A percentile compares a stretch with the other conserved stretches of the same genome.
phyloP scores from a whole-genome alignment of 1,284 basidiomycete genomes.

The Sphagnurus paluster region DNA sequence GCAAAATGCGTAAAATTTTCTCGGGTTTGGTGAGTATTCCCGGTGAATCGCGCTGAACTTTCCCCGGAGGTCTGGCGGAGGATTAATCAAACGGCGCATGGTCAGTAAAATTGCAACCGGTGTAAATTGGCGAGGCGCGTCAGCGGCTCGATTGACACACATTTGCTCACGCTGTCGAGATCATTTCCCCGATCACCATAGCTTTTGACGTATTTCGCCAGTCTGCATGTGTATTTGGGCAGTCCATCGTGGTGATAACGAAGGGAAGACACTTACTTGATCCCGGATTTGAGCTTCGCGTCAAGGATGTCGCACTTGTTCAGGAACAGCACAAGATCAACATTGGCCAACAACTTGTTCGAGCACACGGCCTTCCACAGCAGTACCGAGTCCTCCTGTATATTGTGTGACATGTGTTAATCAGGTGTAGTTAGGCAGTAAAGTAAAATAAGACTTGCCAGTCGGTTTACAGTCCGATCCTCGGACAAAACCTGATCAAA shows the following conservation, averaged over 20 bases:
- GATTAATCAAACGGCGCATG: neutral
- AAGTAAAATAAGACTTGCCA: slow-evolving; percentile 41
- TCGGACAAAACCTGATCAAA: slow-evolving; percentile 78
- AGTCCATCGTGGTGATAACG: no score
- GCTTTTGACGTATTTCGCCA: slow-evolving; percentile 70
- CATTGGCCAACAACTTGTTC: slow-evolving; percentile 69
- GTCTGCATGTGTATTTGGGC: slow-evolving; percentile 29
- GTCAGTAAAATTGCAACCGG: neutral
- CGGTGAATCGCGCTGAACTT: slow-evolving; percentile 79
- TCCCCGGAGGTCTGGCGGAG: slow-evolving; percentile 58
- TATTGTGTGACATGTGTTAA: slow-evolving; percentile 1
- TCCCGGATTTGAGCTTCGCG: slow-evolving; percentile 60
- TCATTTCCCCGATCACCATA: slow-evolving; percentile 74
- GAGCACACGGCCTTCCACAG: slow-evolving; percentile 78
- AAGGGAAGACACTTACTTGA: slow-evolving; percentile 35
- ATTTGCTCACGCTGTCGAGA: slow-evolving; percentile 70
- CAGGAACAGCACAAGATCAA: slow-evolving; percentile 75
- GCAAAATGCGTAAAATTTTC: slow-evolving; percentile 79
- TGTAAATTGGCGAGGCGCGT: neutral
- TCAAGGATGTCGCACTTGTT: slow-evolving; percentile 81
- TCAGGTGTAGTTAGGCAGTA: slow-evolving; percentile 4
- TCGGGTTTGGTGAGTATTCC: slow-evolving; percentile 71
- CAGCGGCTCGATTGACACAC: slow-evolving; percentile 33
- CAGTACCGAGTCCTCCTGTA: slow-evolving; percentile 75
- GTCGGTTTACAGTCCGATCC: slow-evolving; percentile 68